Base-by-base conservation (phyloP, 2,329 filamentous ascomycete species). In the Kalaharituber pfeilii region DNA sequence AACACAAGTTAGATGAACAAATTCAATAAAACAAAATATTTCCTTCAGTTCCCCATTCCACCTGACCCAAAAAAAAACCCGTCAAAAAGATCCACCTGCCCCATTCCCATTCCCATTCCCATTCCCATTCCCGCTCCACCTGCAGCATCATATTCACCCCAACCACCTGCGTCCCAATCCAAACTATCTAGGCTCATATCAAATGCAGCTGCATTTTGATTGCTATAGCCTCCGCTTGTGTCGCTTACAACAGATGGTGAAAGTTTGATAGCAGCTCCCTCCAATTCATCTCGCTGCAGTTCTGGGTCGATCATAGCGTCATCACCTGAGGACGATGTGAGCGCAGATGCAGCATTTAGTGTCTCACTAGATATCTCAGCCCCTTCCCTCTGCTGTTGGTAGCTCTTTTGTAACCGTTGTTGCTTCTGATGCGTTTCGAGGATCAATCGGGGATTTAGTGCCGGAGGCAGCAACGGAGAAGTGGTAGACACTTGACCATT, bases 1-100 rank as follows among this genome's bases (percentile, higher is more conserved):
- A n/a, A n/a, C n/a, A n/a, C n/a, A n/a, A n/a, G n/a, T n/a, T n/a
- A n/a, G n/a, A n/a, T n/a, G n/a, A n/a, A n/a, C n/a, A n/a, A 36
- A 36, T 36, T 36, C 30, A 36, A 36, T 9, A 36, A 36, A 36
- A 36, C 9, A 36, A 36, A 9, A 36, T 36, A 36, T n/a, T 9
- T 36, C 30, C 30, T 36, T 9, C 9, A 36, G 30, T 36, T n/a
- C n/a, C 42, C 42, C 27, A n/a, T 9, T 30, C 51, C 25, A 47
- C 56, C 55, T 15, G 68, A 70, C 8, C 74, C 74, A 66, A 77
- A 76, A 64, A 76, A 77, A 63, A 73, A 77, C 3, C 73, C 74
- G 61, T 75, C 73, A 59, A 76, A 71, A 28, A 77, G 61, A 67
- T 75, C 73, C 56, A 67, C 54, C 52, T 27, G 50, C 56, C 15